Evolutionary conservation across 139 green algal species (phyloP), one percentile per base, ranked within the genome.

Genomic region (Pycnococcus provasolii): DNA sequence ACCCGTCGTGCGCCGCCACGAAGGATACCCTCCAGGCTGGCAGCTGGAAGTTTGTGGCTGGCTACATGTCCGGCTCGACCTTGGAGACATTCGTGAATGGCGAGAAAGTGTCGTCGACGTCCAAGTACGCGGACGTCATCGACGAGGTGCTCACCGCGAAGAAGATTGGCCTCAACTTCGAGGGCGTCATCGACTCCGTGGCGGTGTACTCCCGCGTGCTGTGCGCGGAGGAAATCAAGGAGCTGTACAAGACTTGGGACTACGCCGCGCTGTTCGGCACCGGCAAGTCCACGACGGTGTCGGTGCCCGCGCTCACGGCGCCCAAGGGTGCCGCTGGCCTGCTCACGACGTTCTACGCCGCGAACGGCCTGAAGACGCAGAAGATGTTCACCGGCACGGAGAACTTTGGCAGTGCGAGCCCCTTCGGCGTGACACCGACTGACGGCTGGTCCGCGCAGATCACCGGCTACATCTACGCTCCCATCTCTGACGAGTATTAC

Each of bases 401-500:
- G n/a, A 41, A 62, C 15, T 13, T 37, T 15, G 55, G 55, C 55
- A 15, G 39, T 8, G 55, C 8, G 8, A 26, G 15, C 15, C 55
- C 55, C 8, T 37, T 64, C 11, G 55, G 6, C 13, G 26, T 26
- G 26, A 26, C 26, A 26, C 26, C 26, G 26, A 26, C 26, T 6
- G 59, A 74, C 39, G 60, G 13, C 11, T 67, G 60, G 60, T 67
- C 60, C n/a, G 60, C 58, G 11, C 7, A 67, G 9, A 54, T 75
- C 59, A 62, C 60, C 26, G 68, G 61, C 58, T 75, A 44, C 60
- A 53, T 75, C 11, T 75, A 70, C 60, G 61, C 47, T 7, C 68
- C 68, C 51, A 41, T 37, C 48, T 42, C 40, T 8, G 52, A 50
- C 60, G 40, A 43, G 46, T 75, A 70, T 61, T 53, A 47, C 48